Conservation (phyloP, 805 yeast species). For the Saturnispora quitensis region DNA sequence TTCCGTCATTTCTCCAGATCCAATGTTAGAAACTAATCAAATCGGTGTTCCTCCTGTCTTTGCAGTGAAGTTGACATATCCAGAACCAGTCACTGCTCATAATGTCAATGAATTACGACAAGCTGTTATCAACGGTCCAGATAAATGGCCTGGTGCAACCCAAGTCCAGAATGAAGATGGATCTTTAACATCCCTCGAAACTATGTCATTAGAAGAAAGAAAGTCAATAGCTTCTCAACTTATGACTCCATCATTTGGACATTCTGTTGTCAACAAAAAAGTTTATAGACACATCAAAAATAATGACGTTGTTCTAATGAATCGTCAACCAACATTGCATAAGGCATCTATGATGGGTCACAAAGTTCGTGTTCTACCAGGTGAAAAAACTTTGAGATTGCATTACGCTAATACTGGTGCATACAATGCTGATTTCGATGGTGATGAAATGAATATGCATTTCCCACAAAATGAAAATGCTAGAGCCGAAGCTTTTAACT, state of each 20-base stretch:
- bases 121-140: conserved; percentile 97
- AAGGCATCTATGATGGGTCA: conserved; percentile 99
- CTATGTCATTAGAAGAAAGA: conserved; percentile 90
- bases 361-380: conserved; percentile 91
- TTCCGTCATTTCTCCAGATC: conserved; percentile 98
- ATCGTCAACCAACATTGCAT: conserved; percentile 98
- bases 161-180: conserved; percentile 97
- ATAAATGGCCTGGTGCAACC: conserved; percentile 97
- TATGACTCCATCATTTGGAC: conserved; percentile 66
- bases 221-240: conserved; percentile 91
- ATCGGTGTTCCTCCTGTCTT: conserved; percentile 99
- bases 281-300: conserved; percentile 91
- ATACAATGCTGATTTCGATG: conserved; percentile 97
- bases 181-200: conserved; percentile 64
- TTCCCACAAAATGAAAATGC: conserved; percentile 98
- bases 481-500: conserved; percentile 86
- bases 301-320: conserved; percentile 94
- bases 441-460: conserved; percentile 99
- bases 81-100: conserved; percentile 93
- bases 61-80: conserved; percentile 90
- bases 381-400: conserved; percentile 90
- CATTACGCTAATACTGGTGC: conserved; percentile 99
- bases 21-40: conserved; percentile 94
- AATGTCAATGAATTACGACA: conserved; percentile 85
- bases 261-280: conserved; percentile 74